These are phyloP conservation scores for Globisporangium uncinulatum DNA, from an alignment of 352 stramenopile species.

Conservation along the genomic window DNA sequence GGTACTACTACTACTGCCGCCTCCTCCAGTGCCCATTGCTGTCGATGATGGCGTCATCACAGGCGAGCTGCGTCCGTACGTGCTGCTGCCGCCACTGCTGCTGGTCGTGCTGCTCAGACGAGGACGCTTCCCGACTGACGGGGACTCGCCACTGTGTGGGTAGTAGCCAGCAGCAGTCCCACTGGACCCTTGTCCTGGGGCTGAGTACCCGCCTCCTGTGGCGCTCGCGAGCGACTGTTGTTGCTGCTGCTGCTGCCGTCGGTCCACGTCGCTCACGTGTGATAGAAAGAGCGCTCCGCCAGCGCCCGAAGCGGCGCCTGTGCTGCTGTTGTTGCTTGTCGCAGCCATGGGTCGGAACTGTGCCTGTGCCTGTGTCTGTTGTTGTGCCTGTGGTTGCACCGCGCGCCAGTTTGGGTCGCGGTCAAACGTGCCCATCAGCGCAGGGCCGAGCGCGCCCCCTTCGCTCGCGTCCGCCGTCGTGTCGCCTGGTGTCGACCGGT, in stretches of 20 bases:
- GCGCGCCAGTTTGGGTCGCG: conserved; percentile 37
- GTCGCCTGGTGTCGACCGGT: neutral
- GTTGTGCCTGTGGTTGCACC: conserved; percentile 22
- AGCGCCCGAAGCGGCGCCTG: neutral
- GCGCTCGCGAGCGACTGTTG: neutral
- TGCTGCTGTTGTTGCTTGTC: neutral
- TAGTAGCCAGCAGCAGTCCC: conserved; percentile 6
- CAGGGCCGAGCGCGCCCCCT: neutral
- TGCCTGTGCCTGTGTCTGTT: conserved; percentile 12
- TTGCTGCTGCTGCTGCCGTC: conserved; percentile 12
- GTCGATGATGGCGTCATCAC: conserved; percentile 7
- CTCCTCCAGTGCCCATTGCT: neutral
- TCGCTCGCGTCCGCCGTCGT: neutral
- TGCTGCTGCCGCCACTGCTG: conserved; percentile 18
- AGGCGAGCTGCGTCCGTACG: conserved; percentile 16
- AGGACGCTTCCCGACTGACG: conserved; percentile 14
- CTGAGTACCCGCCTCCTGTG: neutral
- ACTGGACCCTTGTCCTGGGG: neutral
- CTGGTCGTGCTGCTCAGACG: conserved; percentile 19
- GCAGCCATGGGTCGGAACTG: conserved; percentile 8
- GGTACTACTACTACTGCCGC: neutral
- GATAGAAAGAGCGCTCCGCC: conserved; percentile 6
- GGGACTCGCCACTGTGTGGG: conserved; percentile 7
- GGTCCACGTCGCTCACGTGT: conserved; percentile 9
- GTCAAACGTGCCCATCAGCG: conserved; percentile 56